A percentile compares a stretch with the other conserved stretches of the same genome.
Evolutionary conservation across 306 rosid genomes (phyloP).

Genomic region (Malus sylvestris): DNA sequence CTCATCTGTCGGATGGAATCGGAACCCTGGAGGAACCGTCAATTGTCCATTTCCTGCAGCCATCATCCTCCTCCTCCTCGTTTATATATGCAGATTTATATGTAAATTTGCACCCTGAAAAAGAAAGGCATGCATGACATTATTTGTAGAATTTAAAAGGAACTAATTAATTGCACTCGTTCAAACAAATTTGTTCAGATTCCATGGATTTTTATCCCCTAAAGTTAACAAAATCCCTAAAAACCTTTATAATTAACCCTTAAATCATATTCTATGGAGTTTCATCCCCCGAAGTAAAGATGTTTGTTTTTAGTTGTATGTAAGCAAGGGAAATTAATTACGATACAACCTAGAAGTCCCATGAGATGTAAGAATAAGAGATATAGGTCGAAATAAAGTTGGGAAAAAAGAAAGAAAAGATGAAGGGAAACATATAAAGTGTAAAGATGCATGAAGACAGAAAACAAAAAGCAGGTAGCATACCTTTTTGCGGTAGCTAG

Average conservation of each 20-base stretch:
- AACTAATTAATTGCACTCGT: neutral
- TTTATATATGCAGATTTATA: neutral
- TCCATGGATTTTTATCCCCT: neutral
- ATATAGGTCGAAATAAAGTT: neutral
- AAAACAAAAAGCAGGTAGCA: slow-evolving; percentile 2
- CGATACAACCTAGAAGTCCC: neutral
- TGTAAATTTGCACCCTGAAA: neutral
- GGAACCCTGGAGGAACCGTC: slow-evolving; percentile 90
- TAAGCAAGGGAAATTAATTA: neutral
- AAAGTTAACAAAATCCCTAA: neutral
- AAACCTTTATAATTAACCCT: neutral
- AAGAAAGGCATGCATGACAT: neutral
- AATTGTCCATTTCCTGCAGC: slow-evolving; percentile 56
- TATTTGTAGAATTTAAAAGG: neutral
- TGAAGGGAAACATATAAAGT: neutral
- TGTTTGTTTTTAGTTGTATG: neutral
- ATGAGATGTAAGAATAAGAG: neutral
- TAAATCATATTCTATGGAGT: neutral
- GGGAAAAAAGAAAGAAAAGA: neutral
- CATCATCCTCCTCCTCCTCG: slow-evolving; percentile 38
- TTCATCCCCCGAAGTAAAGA: neutral
- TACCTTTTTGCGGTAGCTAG: slow-evolving; percentile 36
- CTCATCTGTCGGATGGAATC: slow-evolving; percentile 96
- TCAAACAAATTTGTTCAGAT: neutral
- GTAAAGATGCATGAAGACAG: neutral